These are phyloP conservation scores for Alternaria incomplexa DNA, from an alignment of 2,329 filamentous ascomycete species.

Conservation along the genomic window DNA sequence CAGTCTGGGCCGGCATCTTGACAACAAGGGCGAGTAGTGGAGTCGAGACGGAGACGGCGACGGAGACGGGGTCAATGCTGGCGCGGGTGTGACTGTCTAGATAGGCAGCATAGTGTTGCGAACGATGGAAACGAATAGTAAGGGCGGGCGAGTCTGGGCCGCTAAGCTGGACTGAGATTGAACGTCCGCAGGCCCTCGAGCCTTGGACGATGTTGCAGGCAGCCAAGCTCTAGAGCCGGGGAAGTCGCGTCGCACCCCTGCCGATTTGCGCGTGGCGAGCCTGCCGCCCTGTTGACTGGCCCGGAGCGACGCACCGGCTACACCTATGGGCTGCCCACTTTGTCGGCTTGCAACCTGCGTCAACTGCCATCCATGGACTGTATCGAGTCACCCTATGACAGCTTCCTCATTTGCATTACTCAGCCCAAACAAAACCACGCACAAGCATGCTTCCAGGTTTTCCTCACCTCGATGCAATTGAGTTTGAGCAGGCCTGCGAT, in stretches of 20 bases:
- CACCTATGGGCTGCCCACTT: neutral
- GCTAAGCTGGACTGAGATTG: constrained; percentile 19
- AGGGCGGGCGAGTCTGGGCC: constrained; percentile 17
- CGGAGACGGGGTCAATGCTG: constrained; percentile 23
- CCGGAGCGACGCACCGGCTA: neutral
- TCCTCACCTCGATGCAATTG: constrained; percentile 33
- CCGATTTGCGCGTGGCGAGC: neutral
- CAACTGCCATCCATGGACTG: neutral
- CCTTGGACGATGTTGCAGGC: constrained; percentile 16
- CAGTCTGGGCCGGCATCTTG: constrained; percentile 63
- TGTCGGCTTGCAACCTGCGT: no score
- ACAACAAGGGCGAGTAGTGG: constrained; percentile 7
- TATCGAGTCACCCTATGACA: neutral
- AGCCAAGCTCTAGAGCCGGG: constrained; percentile 18
- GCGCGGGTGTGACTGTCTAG: constrained; percentile 23
- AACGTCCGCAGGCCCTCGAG: constrained; percentile 19
- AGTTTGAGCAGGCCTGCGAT: constrained; percentile 39
- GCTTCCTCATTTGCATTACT: neutral
- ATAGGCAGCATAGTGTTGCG: constrained; percentile 27
- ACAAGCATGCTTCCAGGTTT: constrained; percentile 24
- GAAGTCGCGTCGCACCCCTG: constrained; percentile 2
- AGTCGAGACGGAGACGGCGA: constrained; percentile 20
- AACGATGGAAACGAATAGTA: constrained; percentile 16
- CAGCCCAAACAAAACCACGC: neutral
- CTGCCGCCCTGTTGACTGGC: neutral